Evolutionary conservation across 108 stramenopile species (phyloP), one percentile per base, ranked within the genome.

Genomic region (Epithemia pelagica): DNA sequence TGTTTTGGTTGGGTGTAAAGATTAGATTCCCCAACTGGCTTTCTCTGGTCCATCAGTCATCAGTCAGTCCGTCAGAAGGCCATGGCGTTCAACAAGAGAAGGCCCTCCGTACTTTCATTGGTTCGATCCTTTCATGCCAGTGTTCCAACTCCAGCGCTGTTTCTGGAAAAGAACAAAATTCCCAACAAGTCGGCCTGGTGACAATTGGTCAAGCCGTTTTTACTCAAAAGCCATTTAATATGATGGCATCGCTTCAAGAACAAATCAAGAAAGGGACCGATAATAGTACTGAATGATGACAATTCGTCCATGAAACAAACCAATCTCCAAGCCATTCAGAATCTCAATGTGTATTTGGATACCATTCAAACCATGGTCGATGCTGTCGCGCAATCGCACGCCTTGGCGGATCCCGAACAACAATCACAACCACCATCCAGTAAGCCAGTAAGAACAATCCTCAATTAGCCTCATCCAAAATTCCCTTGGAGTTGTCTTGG

Each of bases 191-290:
- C 64, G 23, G 54, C 78, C 0, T 60, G 88, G 54, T 86, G 81
- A 53, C 75, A 73, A 32, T 52, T 81, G 33, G 79, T 91, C 30
- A 81, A 88, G 52, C 91, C 91, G 27, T 93, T 93, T 67, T 61
- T 88, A 1, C 33, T 86, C 22, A 88, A 88, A 58, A 88, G 87
- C 59, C 91, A 93, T 70, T 88, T 24, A 88, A 93, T 66, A 77
- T 78, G 62, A 67, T 80, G 27, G 22, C 58, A 15, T 71, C 73
- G n/a, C n/a, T n/a, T n/a, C n/a, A n/a, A n/a, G n/a, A n/a, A n/a
- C n/a, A n/a, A n/a, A n/a, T n/a, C n/a, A n/a, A n/a, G n/a, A n/a
- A n/a, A n/a, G n/a, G n/a, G n/a, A n/a, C n/a, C n/a, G n/a, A n/a
- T n/a, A n/a, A n/a, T n/a, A n/a, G n/a, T n/a, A n/a, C n/a, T n/a